Percentiles rank a stretch among this genome's conserved stretches.
These are phyloP conservation scores for Anisogramma anomala DNA, from an alignment of 2,329 filamentous ascomycete species.

Conservation along the genomic window DNA sequence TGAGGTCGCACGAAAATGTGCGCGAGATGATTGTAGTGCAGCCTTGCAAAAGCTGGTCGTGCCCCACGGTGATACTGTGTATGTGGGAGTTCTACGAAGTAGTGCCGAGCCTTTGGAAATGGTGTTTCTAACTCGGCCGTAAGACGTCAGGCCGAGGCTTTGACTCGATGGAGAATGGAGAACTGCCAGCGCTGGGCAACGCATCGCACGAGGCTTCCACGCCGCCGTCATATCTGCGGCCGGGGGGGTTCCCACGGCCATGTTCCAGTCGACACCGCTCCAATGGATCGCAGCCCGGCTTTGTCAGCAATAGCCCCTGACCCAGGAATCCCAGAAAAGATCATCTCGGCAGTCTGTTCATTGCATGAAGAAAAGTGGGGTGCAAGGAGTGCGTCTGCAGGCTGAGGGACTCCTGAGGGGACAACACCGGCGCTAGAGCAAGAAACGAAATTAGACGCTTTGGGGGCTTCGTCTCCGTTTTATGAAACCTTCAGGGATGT, in stretches of 20 bases:
- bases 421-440: slow-evolving; percentile 12
- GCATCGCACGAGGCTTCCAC: neutral
- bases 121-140: slow-evolving; percentile 7
- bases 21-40: slow-evolving; percentile 5
- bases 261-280: too few species aligned
- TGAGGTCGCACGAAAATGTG: neutral
- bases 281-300: too few species aligned
- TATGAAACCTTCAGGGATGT: slow-evolving; percentile 8
- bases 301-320: too few species aligned
- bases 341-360: slow-evolving; percentile 14
- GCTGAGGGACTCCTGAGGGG: slow-evolving; percentile 2
- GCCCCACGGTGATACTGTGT: too few species aligned
- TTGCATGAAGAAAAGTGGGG: slow-evolving; percentile 13
- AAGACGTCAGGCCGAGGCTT: neutral
- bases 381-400: slow-evolving; percentile 2
- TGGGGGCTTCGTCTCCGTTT: slow-evolving; percentile 6
- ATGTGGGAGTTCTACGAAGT: too few species aligned
- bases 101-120: too few species aligned
- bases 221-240: neutral
- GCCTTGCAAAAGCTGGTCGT: neutral
- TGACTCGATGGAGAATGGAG: neutral
- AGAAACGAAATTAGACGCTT: slow-evolving; percentile 13
- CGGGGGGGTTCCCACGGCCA: too few species aligned
- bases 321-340: slow-evolving; percentile 8
- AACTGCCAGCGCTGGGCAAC: neutral